Percentiles rank a stretch among this genome's conserved stretches.
These are phyloP conservation scores for Gigaspora rosea DNA, from an alignment of 192 early-diverging fungal genomes.

Conservation along the genomic window DNA sequence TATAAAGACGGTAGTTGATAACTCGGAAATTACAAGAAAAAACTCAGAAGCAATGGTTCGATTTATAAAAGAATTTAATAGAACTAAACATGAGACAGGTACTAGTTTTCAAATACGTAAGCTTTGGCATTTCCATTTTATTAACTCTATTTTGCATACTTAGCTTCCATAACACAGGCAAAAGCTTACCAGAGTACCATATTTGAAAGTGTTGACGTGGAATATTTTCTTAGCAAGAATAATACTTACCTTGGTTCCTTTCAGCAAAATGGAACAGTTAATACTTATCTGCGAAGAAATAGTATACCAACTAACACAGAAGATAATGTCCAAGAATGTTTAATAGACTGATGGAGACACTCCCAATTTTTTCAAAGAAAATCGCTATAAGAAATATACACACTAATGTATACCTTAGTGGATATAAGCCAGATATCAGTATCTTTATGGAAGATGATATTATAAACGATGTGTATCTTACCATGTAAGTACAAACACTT, in stretches of 20 bases:
- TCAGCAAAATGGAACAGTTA: background rate
- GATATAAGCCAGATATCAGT: constrained; percentile 19
- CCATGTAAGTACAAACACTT: background rate
- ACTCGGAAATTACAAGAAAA: background rate
- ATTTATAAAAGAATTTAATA: background rate
- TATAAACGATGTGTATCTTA: background rate
- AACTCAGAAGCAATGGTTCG: background rate
- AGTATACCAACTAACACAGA: background rate
- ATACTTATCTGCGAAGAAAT: background rate
- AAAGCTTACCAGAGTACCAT: background rate
- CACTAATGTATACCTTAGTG: background rate
- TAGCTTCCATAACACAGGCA: no score
- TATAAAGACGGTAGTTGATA: background rate
- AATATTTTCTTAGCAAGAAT: constrained; percentile 8
- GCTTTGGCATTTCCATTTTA: constrained; percentile 20
- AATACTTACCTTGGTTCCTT: background rate
- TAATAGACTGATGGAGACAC: background rate
- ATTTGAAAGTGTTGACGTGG: background rate
- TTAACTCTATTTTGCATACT: background rate
- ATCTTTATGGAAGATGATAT: background rate
- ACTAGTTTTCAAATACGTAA: background rate
- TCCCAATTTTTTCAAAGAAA: constrained; percentile 4
- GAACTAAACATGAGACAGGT: background rate
- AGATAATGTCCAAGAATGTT: constrained; percentile 12
- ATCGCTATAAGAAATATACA: background rate